These are phyloP conservation scores for Rhizopogon sp. DNA, from an alignment of 768 basidiomycete genomes.

Conservation along the genomic window DNA sequence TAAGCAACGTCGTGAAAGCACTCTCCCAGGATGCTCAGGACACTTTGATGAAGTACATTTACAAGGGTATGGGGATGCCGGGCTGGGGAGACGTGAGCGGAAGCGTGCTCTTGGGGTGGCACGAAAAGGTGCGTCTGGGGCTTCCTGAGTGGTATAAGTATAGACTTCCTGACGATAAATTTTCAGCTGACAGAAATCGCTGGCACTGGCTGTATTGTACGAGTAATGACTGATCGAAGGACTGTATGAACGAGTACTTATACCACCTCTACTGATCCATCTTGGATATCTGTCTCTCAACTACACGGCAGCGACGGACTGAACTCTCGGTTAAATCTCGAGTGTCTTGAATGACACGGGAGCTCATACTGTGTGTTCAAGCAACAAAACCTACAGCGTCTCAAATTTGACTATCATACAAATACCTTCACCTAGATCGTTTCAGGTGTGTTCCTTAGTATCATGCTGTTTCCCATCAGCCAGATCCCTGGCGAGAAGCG, in stretches of 20 bases:
- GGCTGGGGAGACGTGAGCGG: conserved; percentile 48
- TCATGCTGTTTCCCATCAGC: too few relatives aligned
- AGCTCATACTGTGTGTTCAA: too few relatives aligned
- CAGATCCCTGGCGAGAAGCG: too few relatives aligned
- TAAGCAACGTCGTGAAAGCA: conserved; percentile 66
- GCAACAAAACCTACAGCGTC: too few relatives aligned
- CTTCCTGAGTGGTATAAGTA: background rate
- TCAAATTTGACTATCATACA: too few relatives aligned
- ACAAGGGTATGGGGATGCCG: conserved; percentile 86
- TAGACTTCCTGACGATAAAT: background rate
- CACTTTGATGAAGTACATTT: conserved; percentile 87
- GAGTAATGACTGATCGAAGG: conserved; percentile 70
- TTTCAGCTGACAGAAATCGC: conserved; percentile 85
- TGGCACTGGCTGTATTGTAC: conserved; percentile 92
- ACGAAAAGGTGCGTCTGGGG: conserved; percentile 75
- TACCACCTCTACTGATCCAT: background rate
- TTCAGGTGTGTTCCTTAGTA: too few relatives aligned
- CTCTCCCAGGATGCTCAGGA: conserved; percentile 78
- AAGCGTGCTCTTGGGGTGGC: conserved; percentile 76
- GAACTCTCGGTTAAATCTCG: too few relatives aligned
- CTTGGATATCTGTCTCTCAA: background rate
- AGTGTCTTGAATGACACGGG: too few relatives aligned
- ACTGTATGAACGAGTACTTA: conserved; percentile 34
- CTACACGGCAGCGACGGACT: too few relatives aligned
- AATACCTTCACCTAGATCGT: too few relatives aligned